These are phyloP conservation scores for Cordyceps cateniannulata DNA, from an alignment of 2,329 filamentous ascomycete species.

Conservation along the genomic window DNA sequence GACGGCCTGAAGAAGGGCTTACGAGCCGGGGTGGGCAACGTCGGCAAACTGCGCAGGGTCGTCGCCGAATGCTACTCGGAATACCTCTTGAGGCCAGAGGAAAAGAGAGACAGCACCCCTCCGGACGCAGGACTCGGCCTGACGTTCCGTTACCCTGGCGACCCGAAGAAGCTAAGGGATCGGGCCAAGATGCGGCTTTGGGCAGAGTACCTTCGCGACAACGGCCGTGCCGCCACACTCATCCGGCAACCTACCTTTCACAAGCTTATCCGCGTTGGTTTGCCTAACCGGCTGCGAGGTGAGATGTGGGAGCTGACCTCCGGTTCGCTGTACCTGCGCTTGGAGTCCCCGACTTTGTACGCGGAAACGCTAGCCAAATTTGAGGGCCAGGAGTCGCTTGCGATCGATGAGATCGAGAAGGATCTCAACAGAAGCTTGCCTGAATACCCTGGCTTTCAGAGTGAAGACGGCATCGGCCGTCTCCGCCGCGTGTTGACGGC, in stretches of 20 bases:
- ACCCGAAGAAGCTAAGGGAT: constrained; percentile 88
- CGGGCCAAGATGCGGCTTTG: constrained; percentile 95
- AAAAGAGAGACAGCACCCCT: constrained; percentile 47
- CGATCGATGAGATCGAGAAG: constrained; percentile 98
- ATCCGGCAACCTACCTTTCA: constrained; percentile 96
- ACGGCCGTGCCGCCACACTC: constrained; percentile 85
- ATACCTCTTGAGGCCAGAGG: constrained; percentile 61
- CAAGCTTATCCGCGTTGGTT: constrained; percentile 89
- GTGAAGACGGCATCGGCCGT: constrained; percentile 86
- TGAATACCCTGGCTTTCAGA: constrained; percentile 96
- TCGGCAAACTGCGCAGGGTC: constrained; percentile 75
- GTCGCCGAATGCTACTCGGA: constrained; percentile 87
- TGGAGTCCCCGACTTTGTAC: constrained; percentile 81
- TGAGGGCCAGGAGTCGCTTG: constrained; percentile 79
- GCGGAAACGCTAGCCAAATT: constrained; percentile 78
- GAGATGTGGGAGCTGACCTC: constrained; percentile 96
- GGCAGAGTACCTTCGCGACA: constrained; percentile 94
- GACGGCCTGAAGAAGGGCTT: constrained; percentile 90
- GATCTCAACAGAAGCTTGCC: constrained; percentile 93
- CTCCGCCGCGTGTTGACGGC: constrained; percentile 87
- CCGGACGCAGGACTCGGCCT: constrained; percentile 94
- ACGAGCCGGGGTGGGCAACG: constrained; percentile 78
- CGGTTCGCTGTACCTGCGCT: constrained; percentile 79
- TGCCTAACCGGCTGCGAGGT: constrained; percentile 86
- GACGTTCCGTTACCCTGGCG: constrained; percentile 89